phyloP scores from a whole-genome alignment of 441 rosid species.

The Adansonia gregorii region DNA sequence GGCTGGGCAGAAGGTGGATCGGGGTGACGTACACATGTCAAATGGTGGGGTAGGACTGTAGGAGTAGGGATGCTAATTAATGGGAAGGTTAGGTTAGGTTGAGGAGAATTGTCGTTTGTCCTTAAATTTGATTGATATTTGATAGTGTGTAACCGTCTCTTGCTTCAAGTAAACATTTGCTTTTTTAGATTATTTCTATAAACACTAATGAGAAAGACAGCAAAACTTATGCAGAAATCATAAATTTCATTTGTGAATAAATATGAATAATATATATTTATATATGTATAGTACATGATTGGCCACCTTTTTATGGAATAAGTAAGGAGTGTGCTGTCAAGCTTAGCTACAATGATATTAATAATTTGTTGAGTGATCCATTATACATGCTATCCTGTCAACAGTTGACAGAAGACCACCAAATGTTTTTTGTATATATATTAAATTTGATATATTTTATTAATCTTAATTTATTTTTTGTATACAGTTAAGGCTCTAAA shows the following conservation, averaged over 20 bases:
- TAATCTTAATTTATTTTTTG: neutral
- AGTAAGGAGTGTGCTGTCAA: neutral
- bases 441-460: neutral
- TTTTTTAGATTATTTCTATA: too few species aligned
- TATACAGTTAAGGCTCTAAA: conserved; percentile 74
- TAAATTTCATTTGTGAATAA: too few species aligned
- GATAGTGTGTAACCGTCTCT: too few species aligned
- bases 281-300: too few species aligned
- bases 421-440: neutral
- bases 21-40: neutral
- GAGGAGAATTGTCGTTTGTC: too few species aligned
- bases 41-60: neutral
- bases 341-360: neutral
- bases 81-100: too few species aligned
- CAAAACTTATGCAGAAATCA: too few species aligned
- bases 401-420: neutral
- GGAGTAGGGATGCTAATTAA: too few species aligned
- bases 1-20: neutral
- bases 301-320: neutral
- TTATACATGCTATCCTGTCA: neutral
- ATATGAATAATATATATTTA: too few species aligned
- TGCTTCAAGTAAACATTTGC: too few species aligned
- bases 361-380: neutral
- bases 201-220: too few species aligned
- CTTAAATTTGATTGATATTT: too few species aligned